Evolutionary conservation across 2,329 filamentous ascomycete genomes (phyloP), one percentile per base, ranked within the genome.

Genomic region (Colletotrichum cereale): DNA sequence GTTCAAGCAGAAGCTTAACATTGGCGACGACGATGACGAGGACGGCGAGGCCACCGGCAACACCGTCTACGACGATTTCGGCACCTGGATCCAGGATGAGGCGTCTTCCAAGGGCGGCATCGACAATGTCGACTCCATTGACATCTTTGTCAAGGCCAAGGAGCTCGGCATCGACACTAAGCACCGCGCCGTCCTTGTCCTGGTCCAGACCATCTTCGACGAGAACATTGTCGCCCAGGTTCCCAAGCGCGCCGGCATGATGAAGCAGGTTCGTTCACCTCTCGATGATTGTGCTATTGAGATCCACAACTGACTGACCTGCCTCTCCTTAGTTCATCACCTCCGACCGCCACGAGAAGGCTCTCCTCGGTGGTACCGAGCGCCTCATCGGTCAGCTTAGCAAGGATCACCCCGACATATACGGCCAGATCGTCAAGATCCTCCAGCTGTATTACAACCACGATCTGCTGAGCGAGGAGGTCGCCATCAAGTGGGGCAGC

Each of bases 121-220:
- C 77, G 87, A 90, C 84, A 91, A 95, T 71, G 89, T 99, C 75
- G 91, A 94, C 79, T 95, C 97, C 78, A 88, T 98, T 75, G 92
- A 95, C 48, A 94, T 99, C 81, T 98, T 97, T 84, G 86, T 97
- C 84, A 98, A 99, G 88, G 96, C 96, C 75, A 96, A 97, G 86
- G 96, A 98, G 78, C 87, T 98, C 67, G 95, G 95, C 77, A 96
- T 99, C 75, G 96, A 98, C 85, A 83, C 84, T 84, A 99, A 98
- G 90, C 93, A 98, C 87, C 95, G 93, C 84, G 97, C 95, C 60
- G 88, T 97, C 67, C 89, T 95, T 68, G 95, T 99, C 71, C 91
- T 99, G 55, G 94, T 95, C 60, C 95, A 97, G 87, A 96, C 94
- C 75, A 88, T 99, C 77, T 99, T 99, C 82, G 91, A 97, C 81